Evolutionary conservation across 495 filamentous ascomycete genomes (phyloP).

Genomic region (Letharia columbiana): DNA sequence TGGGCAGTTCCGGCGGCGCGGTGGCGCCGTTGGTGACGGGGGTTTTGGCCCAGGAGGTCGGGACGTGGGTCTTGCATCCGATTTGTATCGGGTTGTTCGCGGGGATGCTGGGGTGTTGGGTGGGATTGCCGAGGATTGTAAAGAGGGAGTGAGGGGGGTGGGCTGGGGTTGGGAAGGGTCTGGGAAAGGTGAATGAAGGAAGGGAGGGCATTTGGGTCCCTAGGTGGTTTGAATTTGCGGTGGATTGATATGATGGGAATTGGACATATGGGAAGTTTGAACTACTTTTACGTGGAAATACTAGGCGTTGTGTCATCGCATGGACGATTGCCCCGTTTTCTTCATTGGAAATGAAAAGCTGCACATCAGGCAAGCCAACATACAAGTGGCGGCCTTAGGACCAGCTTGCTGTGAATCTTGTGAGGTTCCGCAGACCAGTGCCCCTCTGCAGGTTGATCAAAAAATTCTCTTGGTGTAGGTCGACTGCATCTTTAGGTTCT

Average conservation of each 20-base stretch:
- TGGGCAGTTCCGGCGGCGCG: constrained; percentile 68
- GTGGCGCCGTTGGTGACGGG: constrained; percentile 69
- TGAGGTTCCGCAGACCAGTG: not conserved
- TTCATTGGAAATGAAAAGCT: not conserved
- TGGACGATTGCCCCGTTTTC: not conserved
- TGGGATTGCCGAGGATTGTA: constrained; percentile 40
- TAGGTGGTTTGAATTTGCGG: no score
- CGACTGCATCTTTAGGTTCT: not conserved
- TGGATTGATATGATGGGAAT: not conserved
- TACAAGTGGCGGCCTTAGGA: not conserved
- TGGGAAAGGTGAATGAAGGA: no score
- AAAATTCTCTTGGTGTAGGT: not conserved
- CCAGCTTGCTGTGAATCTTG: not conserved
- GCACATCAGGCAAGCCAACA: not conserved
- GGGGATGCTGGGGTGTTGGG: constrained; percentile 63
- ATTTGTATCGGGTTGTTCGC: constrained; percentile 58
- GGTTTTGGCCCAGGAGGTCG: constrained; percentile 56
- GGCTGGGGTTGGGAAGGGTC: not conserved
- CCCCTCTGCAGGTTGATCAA: not conserved
- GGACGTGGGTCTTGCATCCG: constrained; percentile 70
- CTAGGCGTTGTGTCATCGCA: not conserved
- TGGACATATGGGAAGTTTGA: not conserved
- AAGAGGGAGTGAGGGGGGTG: constrained; percentile 39
- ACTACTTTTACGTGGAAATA: no score
- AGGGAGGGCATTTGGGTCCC: not conserved